These are phyloP conservation scores for Metarhizium rileyi DNA, from an alignment of 2,329 filamentous ascomycete genomes.

Conservation along the genomic window DNA sequence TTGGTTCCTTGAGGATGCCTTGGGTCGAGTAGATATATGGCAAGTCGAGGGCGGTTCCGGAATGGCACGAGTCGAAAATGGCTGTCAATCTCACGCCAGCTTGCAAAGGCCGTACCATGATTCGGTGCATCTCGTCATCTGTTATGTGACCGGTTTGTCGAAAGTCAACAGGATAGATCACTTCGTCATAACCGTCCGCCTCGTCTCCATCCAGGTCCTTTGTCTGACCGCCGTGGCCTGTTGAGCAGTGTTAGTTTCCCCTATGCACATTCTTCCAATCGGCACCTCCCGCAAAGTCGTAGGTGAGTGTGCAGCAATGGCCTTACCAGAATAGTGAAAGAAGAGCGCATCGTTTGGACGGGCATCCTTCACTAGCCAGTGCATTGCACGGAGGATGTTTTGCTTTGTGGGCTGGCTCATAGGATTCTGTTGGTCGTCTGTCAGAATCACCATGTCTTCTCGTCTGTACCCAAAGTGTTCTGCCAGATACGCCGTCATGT, in stretches of 20 bases:
- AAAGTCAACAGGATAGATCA: conserved; percentile 78
- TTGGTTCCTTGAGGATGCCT: conserved; percentile 58
- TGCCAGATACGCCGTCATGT: conserved; percentile 87
- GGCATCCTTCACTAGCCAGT: conserved; percentile 94
- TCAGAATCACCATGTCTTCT: conserved; percentile 95
- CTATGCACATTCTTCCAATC: not conserved
- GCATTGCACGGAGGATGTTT: conserved; percentile 92
- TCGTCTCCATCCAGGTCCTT: conserved; percentile 72
- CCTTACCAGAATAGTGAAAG: conserved; percentile 88
- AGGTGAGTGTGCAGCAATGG: not conserved
- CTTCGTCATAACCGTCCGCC: conserved; percentile 73
- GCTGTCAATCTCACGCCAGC: conserved; percentile 49
- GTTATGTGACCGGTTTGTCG: conserved; percentile 70
- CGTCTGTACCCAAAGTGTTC: conserved; percentile 85
- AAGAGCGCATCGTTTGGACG: conserved; percentile 89
- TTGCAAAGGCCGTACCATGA: conserved; percentile 52
- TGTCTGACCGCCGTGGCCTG: conserved; percentile 73
- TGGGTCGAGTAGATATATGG: conserved; percentile 62
- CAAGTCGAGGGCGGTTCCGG: conserved; percentile 54
- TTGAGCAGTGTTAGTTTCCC: not conserved
- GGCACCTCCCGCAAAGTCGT: not conserved
- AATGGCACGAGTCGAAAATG: conserved; percentile 59
- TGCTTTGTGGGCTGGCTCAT: conserved; percentile 96
- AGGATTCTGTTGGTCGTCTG: conserved; percentile 92
- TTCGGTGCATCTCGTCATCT: conserved; percentile 72